Evolutionary conservation across 257 asterid genomes (phyloP).

Genomic region (Ilex asprella): DNA sequence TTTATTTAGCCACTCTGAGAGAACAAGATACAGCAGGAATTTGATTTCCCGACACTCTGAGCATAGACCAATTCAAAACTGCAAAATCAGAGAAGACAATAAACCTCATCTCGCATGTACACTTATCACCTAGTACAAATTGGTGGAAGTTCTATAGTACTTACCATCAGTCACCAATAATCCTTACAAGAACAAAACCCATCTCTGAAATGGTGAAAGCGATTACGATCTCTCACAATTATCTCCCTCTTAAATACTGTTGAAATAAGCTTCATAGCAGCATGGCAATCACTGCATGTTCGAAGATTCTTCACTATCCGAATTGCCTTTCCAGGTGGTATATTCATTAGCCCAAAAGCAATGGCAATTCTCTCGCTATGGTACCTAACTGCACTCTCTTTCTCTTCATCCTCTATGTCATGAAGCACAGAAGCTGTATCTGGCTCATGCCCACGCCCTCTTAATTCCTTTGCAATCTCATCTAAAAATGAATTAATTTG

Average conservation of each 20-base stretch:
- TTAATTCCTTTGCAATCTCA: conserved; percentile 30
- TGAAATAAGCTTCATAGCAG: conserved; percentile 53
- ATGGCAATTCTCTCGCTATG: conserved; percentile 75
- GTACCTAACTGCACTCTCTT: conserved; percentile 45
- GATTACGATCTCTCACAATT: conserved; percentile 51
- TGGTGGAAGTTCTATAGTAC: no score
- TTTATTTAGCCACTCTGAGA: no score
- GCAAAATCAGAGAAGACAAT: no score
- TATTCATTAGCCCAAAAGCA: conserved; percentile 59
- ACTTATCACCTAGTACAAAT: no score
- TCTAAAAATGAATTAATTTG: conserved; percentile 28
- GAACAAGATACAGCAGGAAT: no score
- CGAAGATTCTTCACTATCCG: conserved; percentile 64
- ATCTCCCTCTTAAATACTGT: conserved; percentile 47
- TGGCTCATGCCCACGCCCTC: conserved; percentile 53
- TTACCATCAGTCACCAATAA: conserved; percentile 37
- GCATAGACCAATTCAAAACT: no score
- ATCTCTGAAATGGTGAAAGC: conserved; percentile 54
- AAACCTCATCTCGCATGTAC: no score
- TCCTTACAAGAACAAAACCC: conserved; percentile 73
- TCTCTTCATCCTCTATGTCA: conserved; percentile 63
- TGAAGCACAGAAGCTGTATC: conserved; percentile 57
- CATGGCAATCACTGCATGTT: conserved; percentile 61
- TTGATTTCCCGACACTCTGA: no score
- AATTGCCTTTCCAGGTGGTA: conserved; percentile 43